Conservation (phyloP, 2,329 filamentous ascomycete species). For the Cercospora sojina region DNA sequence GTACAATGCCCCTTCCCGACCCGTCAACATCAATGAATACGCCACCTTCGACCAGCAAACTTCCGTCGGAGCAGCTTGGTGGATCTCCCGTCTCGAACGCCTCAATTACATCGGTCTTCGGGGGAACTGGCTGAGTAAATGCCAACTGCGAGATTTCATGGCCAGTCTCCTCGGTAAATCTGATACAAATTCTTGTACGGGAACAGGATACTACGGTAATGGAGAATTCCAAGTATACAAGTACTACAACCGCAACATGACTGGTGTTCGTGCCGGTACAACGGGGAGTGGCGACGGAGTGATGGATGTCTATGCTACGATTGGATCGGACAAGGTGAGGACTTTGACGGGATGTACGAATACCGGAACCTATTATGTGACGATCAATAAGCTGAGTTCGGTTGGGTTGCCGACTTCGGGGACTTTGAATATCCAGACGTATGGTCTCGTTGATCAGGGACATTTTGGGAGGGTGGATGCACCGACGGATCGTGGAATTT, state of each 20-base stretch:
- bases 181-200: slow-evolving; percentile 26
- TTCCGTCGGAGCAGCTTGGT: slow-evolving; percentile 46
- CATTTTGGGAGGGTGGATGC: slow-evolving; percentile 36
- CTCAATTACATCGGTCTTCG: slow-evolving; percentile 45
- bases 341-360: slow-evolving; percentile 39
- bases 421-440: slow-evolving; percentile 38
- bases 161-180: slow-evolving; percentile 44
- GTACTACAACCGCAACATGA: slow-evolving; percentile 50
- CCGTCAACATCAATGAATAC: slow-evolving; percentile 54
- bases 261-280: slow-evolving; percentile 43
- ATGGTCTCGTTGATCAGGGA: slow-evolving; percentile 26
- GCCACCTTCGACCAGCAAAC: slow-evolving; percentile 44
- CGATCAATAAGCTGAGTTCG: slow-evolving; percentile 36
- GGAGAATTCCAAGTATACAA: slow-evolving; percentile 50
- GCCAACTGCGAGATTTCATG: slow-evolving; percentile 47
- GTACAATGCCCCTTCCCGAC: slow-evolving; percentile 11
- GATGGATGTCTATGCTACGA: slow-evolving; percentile 44
- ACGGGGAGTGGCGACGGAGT: slow-evolving; percentile 38
- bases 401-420: slow-evolving; percentile 39
- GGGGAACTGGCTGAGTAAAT: slow-evolving; percentile 49
- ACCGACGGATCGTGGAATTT: slow-evolving; percentile 37
- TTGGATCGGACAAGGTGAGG: slow-evolving; percentile 36
- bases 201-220: slow-evolving; percentile 41
- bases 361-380: slow-evolving; percentile 40
- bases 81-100: slow-evolving; percentile 50